Evolutionary conservation across 2,329 filamentous ascomycete genomes (phyloP), one percentile per base, ranked within the genome.

Genomic region (Talaromyces sp.): DNA sequence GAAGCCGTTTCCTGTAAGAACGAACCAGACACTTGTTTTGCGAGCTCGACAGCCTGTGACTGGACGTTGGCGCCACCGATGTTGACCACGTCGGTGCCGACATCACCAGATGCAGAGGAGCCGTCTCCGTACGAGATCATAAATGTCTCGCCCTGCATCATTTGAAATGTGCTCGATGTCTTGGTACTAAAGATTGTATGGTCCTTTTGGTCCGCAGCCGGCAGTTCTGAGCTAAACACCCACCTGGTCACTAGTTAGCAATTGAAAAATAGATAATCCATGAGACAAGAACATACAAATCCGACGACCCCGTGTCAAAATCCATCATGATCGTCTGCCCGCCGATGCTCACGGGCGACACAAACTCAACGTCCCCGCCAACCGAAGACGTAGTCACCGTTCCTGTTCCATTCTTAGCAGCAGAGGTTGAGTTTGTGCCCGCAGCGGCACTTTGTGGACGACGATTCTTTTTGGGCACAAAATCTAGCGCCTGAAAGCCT

Each of bases 271-370:
- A 19, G 3, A 46, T 21, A 27, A 24, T 46, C 11, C 9, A 13
- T 46, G 4, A 46, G 14, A 11, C 4, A n/a, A n/a, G 17, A 35
- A 57, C 62, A 70, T 80, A 85, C 77, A 90, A 80, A 73, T 91
- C 89, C 13, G 88, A 84, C 1, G 88, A 90, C 60, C 89, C 89
- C n/a, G 87, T 88, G 73, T 91, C 89, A 69, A 91, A 89, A 71
- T 90, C 85, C 70, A 91, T 76, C 68, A 86, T 84, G 60, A 91
- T 68, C 4, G 80, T 82, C 75, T 91, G 88, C 5, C 86, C 86
- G 62, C 89, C 89, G 64, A 91, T 83, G n/a, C 71, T 81, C 57
- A 91, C 85, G 0, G 87, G 86, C 0, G 86, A 83, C 13, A 93
- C 81, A 68, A 90, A 93, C 62, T 90, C 85, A 54, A 84, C 80